Base-by-base conservation (phyloP, 345 rosid species). In the Eucalyptus urophylla region DNA sequence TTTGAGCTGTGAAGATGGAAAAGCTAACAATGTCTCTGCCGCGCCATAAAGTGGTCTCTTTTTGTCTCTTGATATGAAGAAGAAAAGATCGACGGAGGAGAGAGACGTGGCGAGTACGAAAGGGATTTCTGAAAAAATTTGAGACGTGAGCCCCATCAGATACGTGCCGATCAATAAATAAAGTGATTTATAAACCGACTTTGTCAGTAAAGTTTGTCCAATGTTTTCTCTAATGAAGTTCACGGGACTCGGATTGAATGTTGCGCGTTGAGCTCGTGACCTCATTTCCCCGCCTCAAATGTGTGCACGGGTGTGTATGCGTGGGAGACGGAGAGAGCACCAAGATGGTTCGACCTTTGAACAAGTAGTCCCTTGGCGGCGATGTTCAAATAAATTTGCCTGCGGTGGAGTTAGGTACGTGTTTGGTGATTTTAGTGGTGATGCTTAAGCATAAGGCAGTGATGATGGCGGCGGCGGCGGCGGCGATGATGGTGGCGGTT, bases 271-370 rank as follows among this genome's bases (percentile, higher is more conserved):
- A 53, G 58, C 24, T 8, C 25, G 25, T 1, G 58, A 53, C 1
- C 58, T 21, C 58, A 21, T 53, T 53, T 53, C 58, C 4, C 58
- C 24, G 58, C 58, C 58, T 53, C 58, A 19, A 21, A 8, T 19
- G 58, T 0, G 58, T 53, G 24, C 58, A 21, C 8, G 56, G 56
- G 56, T 53, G 10, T 53, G 10, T 8, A 19, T 3, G 58, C 58
- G 24, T 1, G 10, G 0, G 58, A 19, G 58, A 53, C 24, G 0
- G 56, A 0, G 58, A 53, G 56, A 19, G 58, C 24, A 7, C 0
- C 10, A 0, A 19, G 58, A 53, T 8, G 56, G 56, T 53, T 53
- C 24, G 56, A 19, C 58, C 58, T 53, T 53, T 53, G 58, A 53
- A 53, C 58, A 2, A 53, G 10, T 53, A 19, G 58, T 53, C 56